A percentile compares a stretch with the other conserved stretches of the same genome.
Evolutionary conservation across 2,329 filamentous ascomycete genomes (phyloP).

Genomic region (Ophiosphaerella narmari): DNA sequence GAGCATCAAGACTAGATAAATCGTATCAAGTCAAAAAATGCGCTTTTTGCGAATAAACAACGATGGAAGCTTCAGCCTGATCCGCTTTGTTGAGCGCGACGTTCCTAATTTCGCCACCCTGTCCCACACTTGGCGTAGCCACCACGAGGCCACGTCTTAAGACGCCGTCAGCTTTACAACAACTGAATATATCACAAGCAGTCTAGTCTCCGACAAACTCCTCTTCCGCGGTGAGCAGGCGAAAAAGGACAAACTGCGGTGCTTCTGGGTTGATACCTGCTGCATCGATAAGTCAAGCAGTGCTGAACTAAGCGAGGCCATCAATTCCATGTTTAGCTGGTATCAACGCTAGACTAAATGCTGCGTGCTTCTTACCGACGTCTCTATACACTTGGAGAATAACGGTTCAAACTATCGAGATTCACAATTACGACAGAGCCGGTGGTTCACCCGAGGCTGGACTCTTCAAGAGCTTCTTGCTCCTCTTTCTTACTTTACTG

Average conservation of each 20-base stretch:
- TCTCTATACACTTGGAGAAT: no score
- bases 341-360: no score
- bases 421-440: no score
- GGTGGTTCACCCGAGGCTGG: neutral
- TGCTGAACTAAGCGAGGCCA: no score
- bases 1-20: no score
- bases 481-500: conserved; percentile 4
- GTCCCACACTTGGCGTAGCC: conserved; percentile 6
- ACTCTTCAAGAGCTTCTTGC: conserved; percentile 3
- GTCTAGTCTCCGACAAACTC: conserved; percentile 3
- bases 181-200: neutral
- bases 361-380: no score
- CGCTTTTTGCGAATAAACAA: conserved; percentile 1
- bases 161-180: conserved; percentile 1
- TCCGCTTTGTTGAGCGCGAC: conserved; percentile 5
- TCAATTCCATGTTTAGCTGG: no score
- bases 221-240: neutral
- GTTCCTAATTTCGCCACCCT: conserved; percentile 8
- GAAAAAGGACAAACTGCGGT: neutral
- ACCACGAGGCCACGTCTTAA: conserved; percentile 4
- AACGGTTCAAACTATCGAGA: no score
- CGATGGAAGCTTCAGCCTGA: conserved; percentile 1
- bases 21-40: neutral
- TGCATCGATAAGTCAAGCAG: no score
- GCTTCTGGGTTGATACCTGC: no score